Percentiles rank a stretch among this genome's conserved stretches.
Conservation (phyloP, 495 filamentous ascomycete species). For the Pyrenula aspistea region DNA sequence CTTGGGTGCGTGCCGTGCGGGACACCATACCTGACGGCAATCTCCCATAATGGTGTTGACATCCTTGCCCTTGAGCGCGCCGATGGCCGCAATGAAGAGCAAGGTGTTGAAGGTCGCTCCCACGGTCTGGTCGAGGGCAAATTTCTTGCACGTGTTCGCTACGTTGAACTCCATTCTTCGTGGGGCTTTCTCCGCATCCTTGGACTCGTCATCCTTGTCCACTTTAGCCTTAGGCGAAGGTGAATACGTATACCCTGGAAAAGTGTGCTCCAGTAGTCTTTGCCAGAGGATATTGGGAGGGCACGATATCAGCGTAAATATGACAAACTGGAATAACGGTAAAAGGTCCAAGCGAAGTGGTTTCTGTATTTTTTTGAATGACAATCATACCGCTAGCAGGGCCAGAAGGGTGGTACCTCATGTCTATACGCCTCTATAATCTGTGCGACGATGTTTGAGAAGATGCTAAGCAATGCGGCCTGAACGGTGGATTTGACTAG, state of each 20-base stretch:
- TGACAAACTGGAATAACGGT: conserved; percentile 64
- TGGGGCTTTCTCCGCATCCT: conserved; percentile 9
- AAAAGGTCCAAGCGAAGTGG: conserved; percentile 41
- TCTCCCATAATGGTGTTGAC: conserved; percentile 15
- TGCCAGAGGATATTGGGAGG: conserved; percentile 90
- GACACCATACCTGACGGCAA: conserved; percentile 24
- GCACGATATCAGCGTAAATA: conserved; percentile 62
- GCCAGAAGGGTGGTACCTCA: conserved; percentile 33
- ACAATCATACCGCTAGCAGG: conserved; percentile 3
- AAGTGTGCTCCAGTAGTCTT: conserved; percentile 39
- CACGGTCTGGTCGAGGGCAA: conserved; percentile 69
- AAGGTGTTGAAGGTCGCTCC: conserved; percentile 67
- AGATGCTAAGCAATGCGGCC: conserved; percentile 53
- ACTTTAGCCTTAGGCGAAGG: conserved; percentile 12
- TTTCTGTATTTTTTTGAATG: conserved; percentile 9
- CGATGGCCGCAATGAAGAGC: conserved; percentile 53
- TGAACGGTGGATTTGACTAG: conserved; percentile 58
- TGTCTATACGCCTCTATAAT: conserved; percentile 54
- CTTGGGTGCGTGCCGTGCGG: not conserved
- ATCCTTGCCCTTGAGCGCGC: conserved; percentile 33
- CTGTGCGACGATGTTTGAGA: conserved; percentile 79
- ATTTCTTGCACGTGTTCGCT: conserved; percentile 67
- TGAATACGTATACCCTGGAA: conserved; percentile 27
- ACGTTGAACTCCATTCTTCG: conserved; percentile 37
- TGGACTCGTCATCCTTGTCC: conserved; percentile 11